phyloP scores from a whole-genome alignment of 176 grass and related monocot species.

The Typha latifolia region DNA sequence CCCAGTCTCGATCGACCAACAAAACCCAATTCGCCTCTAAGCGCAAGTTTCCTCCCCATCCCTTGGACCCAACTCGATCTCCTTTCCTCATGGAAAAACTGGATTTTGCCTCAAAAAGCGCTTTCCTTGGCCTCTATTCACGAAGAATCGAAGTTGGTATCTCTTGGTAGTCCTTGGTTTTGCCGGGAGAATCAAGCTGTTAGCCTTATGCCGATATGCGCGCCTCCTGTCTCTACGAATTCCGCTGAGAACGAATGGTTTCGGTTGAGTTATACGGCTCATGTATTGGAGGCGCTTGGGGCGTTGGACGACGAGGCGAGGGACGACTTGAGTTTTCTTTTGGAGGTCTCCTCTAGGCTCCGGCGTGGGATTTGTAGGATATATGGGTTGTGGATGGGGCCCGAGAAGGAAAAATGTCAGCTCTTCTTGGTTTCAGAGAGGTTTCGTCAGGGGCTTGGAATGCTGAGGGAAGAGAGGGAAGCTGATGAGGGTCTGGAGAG shows the following conservation, averaged over 20 bases:
- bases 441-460: constrained; percentile 13
- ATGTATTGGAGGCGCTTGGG: constrained; percentile 17
- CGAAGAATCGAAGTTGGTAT: neutral
- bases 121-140: constrained; percentile 15
- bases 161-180: constrained; percentile 34
- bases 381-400: constrained; percentile 61
- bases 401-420: constrained; percentile 16
- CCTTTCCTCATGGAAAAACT: constrained; percentile 16
- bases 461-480: constrained; percentile 5
- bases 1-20: neutral
- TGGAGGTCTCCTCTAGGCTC: constrained; percentile 29
- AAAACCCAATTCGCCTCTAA: neutral
- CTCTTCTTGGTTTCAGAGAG: constrained; percentile 70
- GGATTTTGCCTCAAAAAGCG: constrained; percentile 25
- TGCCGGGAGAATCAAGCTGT: constrained; percentile 23
- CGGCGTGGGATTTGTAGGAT: constrained; percentile 39
- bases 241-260: constrained; percentile 25
- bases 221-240: neutral
- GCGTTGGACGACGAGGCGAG: constrained; percentile 31
- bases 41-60: constrained; percentile 24
- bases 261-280: constrained; percentile 21
- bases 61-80: constrained; percentile 22
- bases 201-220: constrained; percentile 20
- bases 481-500: neutral
- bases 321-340: constrained; percentile 42